Evolutionary conservation across 2,329 filamentous ascomycete species (phyloP).

Genomic region (Pseudonectria buxi): DNA sequence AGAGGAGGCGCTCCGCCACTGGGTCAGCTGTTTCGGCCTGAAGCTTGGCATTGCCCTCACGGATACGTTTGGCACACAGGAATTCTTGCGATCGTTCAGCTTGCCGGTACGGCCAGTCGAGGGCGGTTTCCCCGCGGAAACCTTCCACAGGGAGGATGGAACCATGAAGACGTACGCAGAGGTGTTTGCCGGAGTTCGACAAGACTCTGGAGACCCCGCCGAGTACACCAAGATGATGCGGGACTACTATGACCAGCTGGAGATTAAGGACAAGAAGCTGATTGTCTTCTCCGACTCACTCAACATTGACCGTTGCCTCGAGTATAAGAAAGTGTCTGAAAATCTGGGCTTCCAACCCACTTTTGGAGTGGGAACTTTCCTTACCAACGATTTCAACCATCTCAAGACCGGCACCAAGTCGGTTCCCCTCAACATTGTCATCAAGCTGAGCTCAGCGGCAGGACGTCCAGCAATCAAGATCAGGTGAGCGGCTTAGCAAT

Average conservation of each 20-base stretch:
- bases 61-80: conserved; percentile 89
- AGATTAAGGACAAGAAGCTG: conserved; percentile 73
- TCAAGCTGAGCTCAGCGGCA: conserved; percentile 83
- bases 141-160: conserved; percentile 33
- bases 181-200: conserved; percentile 74
- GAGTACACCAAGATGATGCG: conserved; percentile 74
- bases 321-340: conserved; percentile 83
- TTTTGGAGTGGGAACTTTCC: conserved; percentile 91
- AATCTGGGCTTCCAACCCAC: conserved; percentile 73
- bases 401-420: conserved; percentile 72
- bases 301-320: conserved; percentile 81
- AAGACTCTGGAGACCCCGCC: conserved; percentile 82
- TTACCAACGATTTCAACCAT: conserved; percentile 90
- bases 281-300: conserved; percentile 96
- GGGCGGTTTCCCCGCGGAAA: conserved; percentile 34
- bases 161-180: conserved; percentile 64
- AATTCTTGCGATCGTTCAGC: conserved; percentile 80
- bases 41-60: conserved; percentile 85
- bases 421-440: conserved; percentile 90
- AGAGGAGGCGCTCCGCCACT: conserved; percentile 76
- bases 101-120: conserved; percentile 48
- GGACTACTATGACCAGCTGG: conserved; percentile 69
- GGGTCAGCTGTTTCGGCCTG: conserved; percentile 83
- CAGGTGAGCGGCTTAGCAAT: conserved; percentile 35
- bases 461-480: conserved; percentile 87